Evolutionary conservation across 2,329 filamentous ascomycete genomes (phyloP).

Genomic region (Stachybotrys elegans): DNA sequence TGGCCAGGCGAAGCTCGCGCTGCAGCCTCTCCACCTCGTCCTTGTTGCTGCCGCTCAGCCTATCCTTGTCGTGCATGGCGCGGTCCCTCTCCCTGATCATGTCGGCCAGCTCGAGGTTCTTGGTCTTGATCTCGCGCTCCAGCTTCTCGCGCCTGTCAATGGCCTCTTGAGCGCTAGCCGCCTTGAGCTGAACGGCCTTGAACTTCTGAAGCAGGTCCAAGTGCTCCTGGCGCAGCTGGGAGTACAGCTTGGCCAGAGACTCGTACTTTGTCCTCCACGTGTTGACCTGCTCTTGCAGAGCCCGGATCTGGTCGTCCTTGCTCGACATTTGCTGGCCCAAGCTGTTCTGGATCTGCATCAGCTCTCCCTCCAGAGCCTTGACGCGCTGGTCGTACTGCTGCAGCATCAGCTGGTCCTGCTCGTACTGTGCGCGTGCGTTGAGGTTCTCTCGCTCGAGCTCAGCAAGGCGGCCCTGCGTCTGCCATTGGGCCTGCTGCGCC

Average conservation of each 20-base stretch:
- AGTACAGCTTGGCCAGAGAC: conserved; percentile 92
- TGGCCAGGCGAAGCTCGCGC: conserved; percentile 85
- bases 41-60: conserved; percentile 77
- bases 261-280: conserved; percentile 98
- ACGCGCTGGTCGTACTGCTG: conserved; percentile 95
- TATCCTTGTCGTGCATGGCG: conserved; percentile 88
- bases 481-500: conserved; percentile 83
- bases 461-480: conserved; percentile 91
- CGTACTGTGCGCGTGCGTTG: conserved; percentile 89
- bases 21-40: conserved; percentile 94
- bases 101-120: conserved; percentile 96
- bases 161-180: conserved; percentile 92
- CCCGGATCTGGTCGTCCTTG: conserved; percentile 89
- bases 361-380: conserved; percentile 85
- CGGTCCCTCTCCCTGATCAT: conserved; percentile 98
- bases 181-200: conserved; percentile 93
- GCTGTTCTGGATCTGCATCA: conserved; percentile 75
- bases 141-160: conserved; percentile 93
- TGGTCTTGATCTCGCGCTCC: conserved; percentile 96
- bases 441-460: conserved; percentile 94
- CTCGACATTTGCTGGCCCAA: conserved; percentile 80
- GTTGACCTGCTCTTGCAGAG: conserved; percentile 94
- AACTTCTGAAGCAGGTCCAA: conserved; percentile 93
- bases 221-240: conserved; percentile 91
- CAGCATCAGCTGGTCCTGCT: conserved; percentile 94